Base-by-base conservation (phyloP, 2,329 filamentous ascomycete genomes). In the Xylaria sp. region DNA sequence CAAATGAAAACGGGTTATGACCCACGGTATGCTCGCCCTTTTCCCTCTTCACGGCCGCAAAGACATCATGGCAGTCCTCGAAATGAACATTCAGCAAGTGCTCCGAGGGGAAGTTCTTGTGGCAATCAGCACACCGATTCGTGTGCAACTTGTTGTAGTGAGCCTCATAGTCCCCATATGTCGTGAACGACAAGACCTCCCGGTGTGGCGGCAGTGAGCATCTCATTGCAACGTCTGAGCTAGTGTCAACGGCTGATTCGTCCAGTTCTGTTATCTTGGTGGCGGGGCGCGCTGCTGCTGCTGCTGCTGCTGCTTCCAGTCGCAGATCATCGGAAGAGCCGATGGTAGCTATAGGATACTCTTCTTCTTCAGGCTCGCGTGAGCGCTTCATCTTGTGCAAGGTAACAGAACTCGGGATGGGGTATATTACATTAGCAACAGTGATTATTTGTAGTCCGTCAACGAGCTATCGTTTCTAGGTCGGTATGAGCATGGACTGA, bases 61-160 rank as follows among this genome's bases (percentile, higher is more conserved):
- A 85, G 7, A 93, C 88, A 79, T 99, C 94, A 79, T 98, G 96
- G 71, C 90, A 92, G 79, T 98, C 96, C 72, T 94, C 89, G 71
- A 97, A 94, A 77, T 99, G 96, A 51, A 98, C 80, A 63, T 86
- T 84, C 57, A 99, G 84, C 61, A 96, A 89, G 77, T 94, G 90
- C 39, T 90, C 86, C 0, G 93, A 94, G 1, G 96, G 96, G 69
- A 98, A 93, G 77, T 97, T 98, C 77, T 88, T 93, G 62, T 86
- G 84, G 78, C 96, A 99, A 75, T 94, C 91, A 10, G 89, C 82
- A 77, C 96, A 99, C 49, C 95, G 88, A 78, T 97, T 94, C 67
- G 89, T 87, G 78, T 98, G 96, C 25, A 86, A 83, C 75, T 92
- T 90, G 71, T 84, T 85, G 81, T 97, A 97, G 78, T 99, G 96